Conservation (phyloP, 2,329 filamentous ascomycete species). For the Aspergillus chevalieri region DNA sequence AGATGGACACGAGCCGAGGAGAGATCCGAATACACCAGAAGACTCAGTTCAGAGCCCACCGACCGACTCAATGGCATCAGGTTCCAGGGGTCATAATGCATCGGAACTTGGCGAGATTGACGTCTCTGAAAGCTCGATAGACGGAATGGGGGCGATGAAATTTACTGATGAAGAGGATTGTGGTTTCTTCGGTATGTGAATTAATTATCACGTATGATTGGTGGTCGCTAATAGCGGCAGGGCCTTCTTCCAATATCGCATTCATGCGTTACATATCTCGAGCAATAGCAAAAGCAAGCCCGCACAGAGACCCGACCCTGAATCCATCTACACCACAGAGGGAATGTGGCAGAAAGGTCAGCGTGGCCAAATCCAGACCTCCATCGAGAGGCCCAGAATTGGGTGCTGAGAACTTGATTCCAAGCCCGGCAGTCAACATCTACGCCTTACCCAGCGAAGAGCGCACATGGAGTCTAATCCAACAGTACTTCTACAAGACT, state of each 20-base stretch:
- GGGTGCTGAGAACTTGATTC: neutral
- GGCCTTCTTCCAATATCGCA: slow-evolving; percentile 21
- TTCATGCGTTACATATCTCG: slow-evolving; percentile 18
- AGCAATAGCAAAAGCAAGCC: slow-evolving; percentile 11
- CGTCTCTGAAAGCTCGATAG: slow-evolving; percentile 20
- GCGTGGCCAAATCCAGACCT: slow-evolving; percentile 15
- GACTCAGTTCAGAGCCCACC: neutral
- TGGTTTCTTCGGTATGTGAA: slow-evolving; percentile 29
- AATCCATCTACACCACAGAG: neutral
- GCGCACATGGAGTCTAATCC: slow-evolving; percentile 13
- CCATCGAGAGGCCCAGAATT: slow-evolving; percentile 5
- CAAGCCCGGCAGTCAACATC: slow-evolving; percentile 4
- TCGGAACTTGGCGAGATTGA: neutral
- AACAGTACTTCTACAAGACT: slow-evolving; percentile 19
- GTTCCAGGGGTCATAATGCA: neutral
- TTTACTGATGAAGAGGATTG: slow-evolving; percentile 34
- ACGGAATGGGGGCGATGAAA: slow-evolving; percentile 31
- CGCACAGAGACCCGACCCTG: slow-evolving; percentile 2
- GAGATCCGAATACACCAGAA: slow-evolving; percentile 6
- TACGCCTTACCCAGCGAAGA: slow-evolving; percentile 10
- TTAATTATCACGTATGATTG: neutral
- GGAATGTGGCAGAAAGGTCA: slow-evolving; percentile 6
- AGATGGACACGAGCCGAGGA: slow-evolving; percentile 23
- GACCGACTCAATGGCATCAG: slow-evolving; percentile 8
- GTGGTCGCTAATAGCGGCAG: slow-evolving; percentile 4